Base-by-base conservation (phyloP, 1,284 basidiomycete genomes). In the Omphalotus olearius region DNA sequence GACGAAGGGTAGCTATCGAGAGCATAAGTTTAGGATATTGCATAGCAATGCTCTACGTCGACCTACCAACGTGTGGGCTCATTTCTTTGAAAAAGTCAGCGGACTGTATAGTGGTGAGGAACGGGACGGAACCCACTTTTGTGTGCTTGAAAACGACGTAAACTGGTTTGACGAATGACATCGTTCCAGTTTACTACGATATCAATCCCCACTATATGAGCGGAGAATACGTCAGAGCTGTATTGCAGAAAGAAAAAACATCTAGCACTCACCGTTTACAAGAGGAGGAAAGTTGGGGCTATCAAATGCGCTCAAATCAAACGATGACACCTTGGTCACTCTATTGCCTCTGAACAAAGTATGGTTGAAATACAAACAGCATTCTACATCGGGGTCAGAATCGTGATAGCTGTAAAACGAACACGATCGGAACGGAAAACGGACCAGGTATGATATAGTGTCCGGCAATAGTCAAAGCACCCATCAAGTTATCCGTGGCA, bases 361-460 rank as follows among this genome's bases (percentile, higher is more conserved):
- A 57, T 93, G 89, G 60, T 95, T 92, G 71, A 97, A 97, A 69
- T 88, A 95, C 13, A 96, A 64, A 57, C 85, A 85, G 56, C 86
- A 88, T 65, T 93, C 90, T 90, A 59, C 9, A 47, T 36, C 46
- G 39, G 44, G 46, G 23, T 35, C 18, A 45, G 38, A 18, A 28
- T 23, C 23, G 5, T 33, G 30, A 33, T 45, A 35, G 35, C 4
- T 3, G 9, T 13, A 38, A 13, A 4, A 20, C 1, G 14, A 36
- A 13, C 6, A 20, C 1, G 14, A 36, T 2, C 26, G 3, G 28
- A 42, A 41, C 47, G 30, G 40, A 28, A 48, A 16, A 50, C 59
- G 46, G 67, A 87, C 88, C 93, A 60, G 93, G 93, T 53, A 97
- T 94, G 55, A 89, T 87, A 60, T 87, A 95, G 62, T 91, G 86